These are phyloP conservation scores for Coffea eugenioides DNA, from an alignment of 257 asterid species.

Conservation along the genomic window DNA sequence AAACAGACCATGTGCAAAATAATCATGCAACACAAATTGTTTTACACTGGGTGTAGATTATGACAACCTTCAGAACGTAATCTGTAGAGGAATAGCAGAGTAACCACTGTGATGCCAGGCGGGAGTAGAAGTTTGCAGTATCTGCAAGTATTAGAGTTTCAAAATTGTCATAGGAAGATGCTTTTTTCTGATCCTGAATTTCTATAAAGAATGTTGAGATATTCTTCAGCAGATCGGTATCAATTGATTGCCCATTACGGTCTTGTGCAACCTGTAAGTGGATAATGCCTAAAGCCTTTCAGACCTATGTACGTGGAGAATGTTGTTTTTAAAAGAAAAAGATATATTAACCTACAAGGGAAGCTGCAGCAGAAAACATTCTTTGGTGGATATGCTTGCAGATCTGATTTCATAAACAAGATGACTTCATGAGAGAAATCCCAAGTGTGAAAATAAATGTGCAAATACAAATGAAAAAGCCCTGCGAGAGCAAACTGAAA, in stretches of 20 bases:
- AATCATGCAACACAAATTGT: background rate
- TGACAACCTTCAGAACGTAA: conserved; percentile 19
- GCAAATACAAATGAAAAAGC: background rate
- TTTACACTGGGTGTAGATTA: background rate
- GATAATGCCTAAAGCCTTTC: background rate
- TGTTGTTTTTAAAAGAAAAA: background rate
- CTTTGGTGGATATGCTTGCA: conserved; percentile 18
- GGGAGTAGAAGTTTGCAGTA: conserved; percentile 17
- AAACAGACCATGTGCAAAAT: background rate
- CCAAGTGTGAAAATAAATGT: background rate
- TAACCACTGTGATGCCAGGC: conserved; percentile 19
- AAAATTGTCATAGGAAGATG: conserved; percentile 13
- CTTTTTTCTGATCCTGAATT: conserved; percentile 7
- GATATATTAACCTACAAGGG: conserved; percentile 8
- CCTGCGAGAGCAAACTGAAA: background rate
- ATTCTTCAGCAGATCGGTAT: conserved; percentile 17
- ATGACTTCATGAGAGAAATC: background rate
- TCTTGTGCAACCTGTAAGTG: conserved; percentile 21
- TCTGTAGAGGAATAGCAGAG: conserved; percentile 22
- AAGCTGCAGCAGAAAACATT: conserved; percentile 21
- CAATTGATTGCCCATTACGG: conserved; percentile 23
- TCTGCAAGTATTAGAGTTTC: conserved; percentile 23
- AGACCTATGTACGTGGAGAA: background rate
- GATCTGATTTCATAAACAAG: conserved; percentile 19
- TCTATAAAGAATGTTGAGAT: conserved; percentile 23